phyloP scores from a whole-genome alignment of 2,329 filamentous ascomycete species.

The Clonostachys chloroleuca region DNA sequence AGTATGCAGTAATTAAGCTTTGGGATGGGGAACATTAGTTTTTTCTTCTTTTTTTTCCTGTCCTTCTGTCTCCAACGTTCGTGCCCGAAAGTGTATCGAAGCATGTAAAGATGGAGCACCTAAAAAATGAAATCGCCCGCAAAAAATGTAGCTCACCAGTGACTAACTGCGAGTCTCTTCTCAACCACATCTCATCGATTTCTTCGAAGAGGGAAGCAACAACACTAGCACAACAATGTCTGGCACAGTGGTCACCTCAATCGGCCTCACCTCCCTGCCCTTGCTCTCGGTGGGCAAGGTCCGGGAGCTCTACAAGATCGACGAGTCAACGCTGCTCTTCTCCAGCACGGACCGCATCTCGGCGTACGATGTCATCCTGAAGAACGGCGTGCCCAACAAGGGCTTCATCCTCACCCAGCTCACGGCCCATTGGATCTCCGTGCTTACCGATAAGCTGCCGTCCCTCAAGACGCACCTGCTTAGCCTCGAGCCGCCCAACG shows the following conservation, averaged over 20 bases:
- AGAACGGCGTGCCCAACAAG: conserved; percentile 58
- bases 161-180: background rate
- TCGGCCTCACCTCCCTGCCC: conserved; percentile 22
- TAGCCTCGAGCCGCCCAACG: conserved; percentile 31
- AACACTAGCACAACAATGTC: too few relatives aligned
- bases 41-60: too few relatives aligned
- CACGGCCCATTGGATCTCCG: conserved; percentile 49
- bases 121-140: too few relatives aligned
- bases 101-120: too few relatives aligned
- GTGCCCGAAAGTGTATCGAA: too few relatives aligned
- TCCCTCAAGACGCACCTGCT: conserved; percentile 48
- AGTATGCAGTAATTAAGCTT: too few relatives aligned
- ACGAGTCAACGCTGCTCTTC: conserved; percentile 68
- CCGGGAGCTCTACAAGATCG: conserved; percentile 73
- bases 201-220: too few relatives aligned
- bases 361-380: conserved; percentile 88
- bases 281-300: conserved; percentile 58
- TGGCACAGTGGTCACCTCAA: conserved; percentile 13
- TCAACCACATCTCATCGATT: background rate
- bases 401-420: conserved; percentile 42
- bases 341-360: conserved; percentile 88
- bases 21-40: too few relatives aligned
- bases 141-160: background rate
- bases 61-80: too few relatives aligned
- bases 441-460: conserved; percentile 37